Evolutionary conservation across 768 basidiomycete species (phyloP).

Genomic region (Hygrophoropsis aurantiaca): DNA sequence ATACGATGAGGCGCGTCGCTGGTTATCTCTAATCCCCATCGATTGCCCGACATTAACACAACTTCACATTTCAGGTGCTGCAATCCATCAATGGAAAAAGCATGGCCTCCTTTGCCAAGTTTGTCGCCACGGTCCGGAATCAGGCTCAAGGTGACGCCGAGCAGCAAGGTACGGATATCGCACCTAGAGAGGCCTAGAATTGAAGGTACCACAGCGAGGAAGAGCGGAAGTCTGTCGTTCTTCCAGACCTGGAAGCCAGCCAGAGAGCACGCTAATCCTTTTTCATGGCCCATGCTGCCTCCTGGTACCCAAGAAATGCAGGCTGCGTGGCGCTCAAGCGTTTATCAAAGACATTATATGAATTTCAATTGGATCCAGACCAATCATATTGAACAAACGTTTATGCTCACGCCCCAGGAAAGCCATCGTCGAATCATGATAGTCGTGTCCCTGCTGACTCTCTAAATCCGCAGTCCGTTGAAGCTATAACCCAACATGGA

Average conservation of each 20-base stretch:
- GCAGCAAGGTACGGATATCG: slow-evolving; percentile 22
- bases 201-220: slow-evolving; percentile 6
- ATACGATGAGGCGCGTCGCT: slow-evolving; percentile 27
- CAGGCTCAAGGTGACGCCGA: slow-evolving; percentile 23
- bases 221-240: slow-evolving; percentile 22
- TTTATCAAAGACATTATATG: slow-evolving; percentile 24
- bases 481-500: slow-evolving; percentile 25
- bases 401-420: slow-evolving; percentile 18
- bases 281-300: slow-evolving; percentile 33
- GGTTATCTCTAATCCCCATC: neutral
- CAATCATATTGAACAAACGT: slow-evolving; percentile 26
- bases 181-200: neutral
- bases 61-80: slow-evolving; percentile 17
- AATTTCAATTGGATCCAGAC: slow-evolving; percentile 31
- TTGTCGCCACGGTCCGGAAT: slow-evolving; percentile 24
- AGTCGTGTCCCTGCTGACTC: neutral
- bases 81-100: slow-evolving; percentile 18
- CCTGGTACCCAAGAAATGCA: slow-evolving; percentile 24
- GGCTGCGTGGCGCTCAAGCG: slow-evolving; percentile 20
- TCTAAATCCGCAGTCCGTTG: slow-evolving; percentile 19
- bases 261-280: slow-evolving; percentile 31
- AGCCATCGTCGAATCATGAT: slow-evolving; percentile 5
- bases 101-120: slow-evolving; percentile 17
- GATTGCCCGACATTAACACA: no score
- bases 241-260: slow-evolving; percentile 32